These are phyloP conservation scores for Hydnomerulius pinastri DNA, from an alignment of 768 basidiomycete species.

Conservation along the genomic window DNA sequence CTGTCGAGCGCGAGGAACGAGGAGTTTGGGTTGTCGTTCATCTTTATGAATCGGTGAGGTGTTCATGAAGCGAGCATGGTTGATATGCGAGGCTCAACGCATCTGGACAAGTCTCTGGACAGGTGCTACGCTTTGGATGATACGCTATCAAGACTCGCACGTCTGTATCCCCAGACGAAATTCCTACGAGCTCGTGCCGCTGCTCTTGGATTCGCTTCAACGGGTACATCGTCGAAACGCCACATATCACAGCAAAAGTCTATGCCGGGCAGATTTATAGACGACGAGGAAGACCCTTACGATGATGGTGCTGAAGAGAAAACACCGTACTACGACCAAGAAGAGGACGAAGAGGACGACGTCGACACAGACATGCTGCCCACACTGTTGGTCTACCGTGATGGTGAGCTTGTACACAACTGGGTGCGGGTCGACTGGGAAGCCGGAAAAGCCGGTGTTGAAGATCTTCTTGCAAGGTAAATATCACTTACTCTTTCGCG, in stretches of 20 bases:
- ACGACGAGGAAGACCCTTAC: constrained; percentile 51
- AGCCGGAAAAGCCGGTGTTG: constrained; percentile 64
- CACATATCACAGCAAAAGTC: constrained; percentile 5
- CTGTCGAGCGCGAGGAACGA: constrained; percentile 71
- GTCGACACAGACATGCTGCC: constrained; percentile 82
- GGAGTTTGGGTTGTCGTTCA: constrained; percentile 85
- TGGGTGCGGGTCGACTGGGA: constrained; percentile 92
- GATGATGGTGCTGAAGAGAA: constrained; percentile 36
- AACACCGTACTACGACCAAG: constrained; percentile 37
- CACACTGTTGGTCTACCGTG: constrained; percentile 75
- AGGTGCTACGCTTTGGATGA: constrained; percentile 75
- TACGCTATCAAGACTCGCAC: constrained; percentile 64
- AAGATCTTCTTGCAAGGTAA: constrained; percentile 67
- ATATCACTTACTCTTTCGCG: not conserved
- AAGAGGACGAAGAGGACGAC: constrained; percentile 54
- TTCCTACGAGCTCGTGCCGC: constrained; percentile 82
- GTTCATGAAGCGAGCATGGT: not conserved
- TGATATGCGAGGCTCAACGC: constrained; percentile 2
- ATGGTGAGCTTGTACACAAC: constrained; percentile 81
- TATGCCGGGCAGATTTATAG: constrained; percentile 33
- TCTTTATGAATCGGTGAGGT: constrained; percentile 75
- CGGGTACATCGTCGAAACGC: constrained; percentile 20
- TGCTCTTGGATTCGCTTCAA: constrained; percentile 69
- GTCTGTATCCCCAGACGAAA: constrained; percentile 70
- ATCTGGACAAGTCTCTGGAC: constrained; percentile 59